Base-by-base conservation (phyloP, 148 eudicot genomes). In the Heliosperma pusillum region DNA sequence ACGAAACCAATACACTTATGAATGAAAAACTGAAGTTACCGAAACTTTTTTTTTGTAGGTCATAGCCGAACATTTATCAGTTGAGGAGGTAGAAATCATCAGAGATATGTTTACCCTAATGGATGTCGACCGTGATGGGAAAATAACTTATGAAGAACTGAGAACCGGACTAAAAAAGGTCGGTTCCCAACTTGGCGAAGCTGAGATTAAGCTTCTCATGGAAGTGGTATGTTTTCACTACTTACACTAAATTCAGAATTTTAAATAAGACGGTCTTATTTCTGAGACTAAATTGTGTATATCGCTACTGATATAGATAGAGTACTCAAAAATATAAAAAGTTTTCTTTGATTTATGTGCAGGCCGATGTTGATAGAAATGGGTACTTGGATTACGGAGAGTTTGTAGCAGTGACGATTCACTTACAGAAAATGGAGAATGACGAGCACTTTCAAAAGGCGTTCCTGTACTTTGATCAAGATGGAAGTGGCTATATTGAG, bases 341-440 rank as follows among this genome's bases (percentile, higher is more conserved):
- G 56, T 24, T 47, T 10, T n/a, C 29, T 20, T 25, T 21, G 0
- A n/a, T 19, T 77, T 70, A 20, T 74, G 20, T 58, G 66, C 73
- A 93, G 98, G 98, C 98, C 75, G 98, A 93, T 83, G 93, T 88
- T 70, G 98, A 91, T 79, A 93, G 96, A 59, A 93, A 91, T 58
- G 98, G 98, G 70, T 84, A 89, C 30, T 78, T 93, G 69, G 97
- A 93, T 81, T 93, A 93, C 44, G 97, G 98, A 40, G 98, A 93
- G 85, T 93, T 93, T 85, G 98, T 93, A 36, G 98, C 98, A 1
- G 98, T 93, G 60, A 93, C 97, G 19, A 93, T 93, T 72, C 98
- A 93, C 82, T 85, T 93, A 33, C 98, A 93, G 81, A 91, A 87
- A 79, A 88, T 93, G 95, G 98, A 93, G 85, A 91, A 93, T 21